Evolutionary conservation across 225 moss, liverwort and hornwort species (phyloP), one percentile per base, ranked within the genome.

Genomic region (Neckera pumila): DNA sequence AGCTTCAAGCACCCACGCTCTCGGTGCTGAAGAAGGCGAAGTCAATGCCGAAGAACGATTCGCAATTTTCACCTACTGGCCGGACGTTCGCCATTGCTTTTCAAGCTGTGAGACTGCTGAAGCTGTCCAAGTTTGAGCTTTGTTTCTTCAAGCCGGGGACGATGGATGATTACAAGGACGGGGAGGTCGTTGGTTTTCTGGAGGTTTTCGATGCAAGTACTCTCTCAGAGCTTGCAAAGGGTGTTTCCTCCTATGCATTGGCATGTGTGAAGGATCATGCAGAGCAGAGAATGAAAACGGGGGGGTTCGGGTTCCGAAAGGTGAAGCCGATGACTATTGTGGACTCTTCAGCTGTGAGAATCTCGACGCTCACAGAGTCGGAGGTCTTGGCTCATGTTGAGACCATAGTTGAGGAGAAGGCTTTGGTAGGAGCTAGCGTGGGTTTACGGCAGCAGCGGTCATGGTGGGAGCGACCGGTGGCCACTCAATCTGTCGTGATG

Each of bases 1-100:
- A 96, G 93, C 94, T 98, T 59, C 92, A 96, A 75, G 96, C 96
- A 49, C 96, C 96, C 63, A 95, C 98, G 47, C 91, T 89, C 42
- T 45, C 89, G 66, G 96, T 98, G 59, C 88, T 92, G 42, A 92
- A 92, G 86, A 94, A 89, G 86, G 95, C 96, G 17, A 95, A 94
- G 80, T 77, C 89, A 38, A 92, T 87, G 85, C 76, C 92, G 90
- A 82, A 85, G 51, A 91, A 88, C 22, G 89, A 90, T 65, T 86
- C 77, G 74, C 88, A 83, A 51, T 86, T 87, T 78, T 87, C 91
- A 69, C 85, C 93, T 47, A 91, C 93, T 57, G 95, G 95, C 69
- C 94, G 92, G 76, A 94, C 94, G 27, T 95, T 96, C 54, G 95
- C 94, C 47, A 92, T 92, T 80, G 94, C 96, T 59, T 96, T 96